Conservation (phyloP, 306 rosid species). For the Styphnolobium japonicum region DNA sequence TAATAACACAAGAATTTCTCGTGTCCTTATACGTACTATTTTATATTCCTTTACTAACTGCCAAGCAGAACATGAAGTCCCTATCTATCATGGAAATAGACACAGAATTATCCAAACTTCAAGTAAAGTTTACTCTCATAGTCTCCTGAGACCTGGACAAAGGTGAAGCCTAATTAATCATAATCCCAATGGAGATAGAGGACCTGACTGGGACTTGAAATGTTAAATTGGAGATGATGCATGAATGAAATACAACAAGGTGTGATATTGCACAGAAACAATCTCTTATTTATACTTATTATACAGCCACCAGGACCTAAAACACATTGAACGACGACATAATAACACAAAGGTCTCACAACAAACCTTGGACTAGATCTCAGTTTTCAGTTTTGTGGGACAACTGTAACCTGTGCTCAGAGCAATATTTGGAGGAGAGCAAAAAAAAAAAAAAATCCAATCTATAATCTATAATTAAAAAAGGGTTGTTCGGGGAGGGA, state of each 20-base stretch:
- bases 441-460: neutral
- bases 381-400: neutral
- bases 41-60: neutral
- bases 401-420: neutral
- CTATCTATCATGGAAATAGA: neutral
- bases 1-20: neutral
- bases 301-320: neutral
- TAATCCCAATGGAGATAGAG: neutral
- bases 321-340: neutral
- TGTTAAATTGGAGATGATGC: neutral
- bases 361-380: neutral
- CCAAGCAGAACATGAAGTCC: slow-evolving; percentile 20
- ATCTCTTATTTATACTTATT: neutral
- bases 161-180: neutral
- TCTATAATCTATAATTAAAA: neutral
- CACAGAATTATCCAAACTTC: neutral
- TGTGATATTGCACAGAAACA: neutral
- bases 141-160: neutral
- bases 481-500: neutral
- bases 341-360: neutral
- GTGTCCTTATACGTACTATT: neutral
- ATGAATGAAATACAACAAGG: neutral
- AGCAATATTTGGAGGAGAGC: neutral
- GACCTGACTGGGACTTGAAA: neutral
- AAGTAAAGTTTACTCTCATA: neutral